Evolutionary conservation across 768 basidiomycete species (phyloP), one percentile per base, ranked within the genome.

Genomic region (Amanita jacksonii): DNA sequence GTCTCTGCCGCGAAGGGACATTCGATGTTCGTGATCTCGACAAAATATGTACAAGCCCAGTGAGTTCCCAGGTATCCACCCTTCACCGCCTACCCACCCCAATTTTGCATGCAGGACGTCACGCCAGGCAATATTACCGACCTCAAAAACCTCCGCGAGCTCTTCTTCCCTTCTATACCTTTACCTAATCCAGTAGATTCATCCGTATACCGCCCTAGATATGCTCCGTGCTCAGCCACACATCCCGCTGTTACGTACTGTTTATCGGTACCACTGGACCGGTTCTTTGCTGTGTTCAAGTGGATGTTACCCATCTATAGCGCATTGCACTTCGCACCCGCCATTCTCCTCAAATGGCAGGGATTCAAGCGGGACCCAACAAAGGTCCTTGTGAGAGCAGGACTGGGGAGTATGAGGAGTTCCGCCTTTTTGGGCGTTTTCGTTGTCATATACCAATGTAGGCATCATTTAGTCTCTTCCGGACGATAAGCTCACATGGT

Each of bases 291-390:
- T 13, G 91, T 96, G 5, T 85, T 83, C 59, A 77, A 74, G 63
- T 93, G 76, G 85, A 90, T 86, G 64, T 59, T 85, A 34, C 84
- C 79, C 3, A 76, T 83, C 31, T 98, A 98, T 53, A 82, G 87
- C 16, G 91, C 89, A 0, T 63, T 98, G 24, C 94, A 97, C 59
- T 74, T 96, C 47, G 76, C 96, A 22, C 93, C 94, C 1, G 72
- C 82, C 37, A 64, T 97, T 8, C 65, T 96, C 4, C 89, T 98
- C 62, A 86, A 88, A 53, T 69, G 83, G 30, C 69, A 72, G 19
- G 62, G 67, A 0, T 85, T 94, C 57, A 54, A 72, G 38, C 67
- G 73, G 33, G 75, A 81, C 52, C 92, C 92, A 0, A 59, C 70
- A 16, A 66, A 64, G 32, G 80, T 92, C 64, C 61, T 91, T 1